These are phyloP conservation scores for Quercus engelmannii DNA, from an alignment of 306 rosid species.

Conservation along the genomic window DNA sequence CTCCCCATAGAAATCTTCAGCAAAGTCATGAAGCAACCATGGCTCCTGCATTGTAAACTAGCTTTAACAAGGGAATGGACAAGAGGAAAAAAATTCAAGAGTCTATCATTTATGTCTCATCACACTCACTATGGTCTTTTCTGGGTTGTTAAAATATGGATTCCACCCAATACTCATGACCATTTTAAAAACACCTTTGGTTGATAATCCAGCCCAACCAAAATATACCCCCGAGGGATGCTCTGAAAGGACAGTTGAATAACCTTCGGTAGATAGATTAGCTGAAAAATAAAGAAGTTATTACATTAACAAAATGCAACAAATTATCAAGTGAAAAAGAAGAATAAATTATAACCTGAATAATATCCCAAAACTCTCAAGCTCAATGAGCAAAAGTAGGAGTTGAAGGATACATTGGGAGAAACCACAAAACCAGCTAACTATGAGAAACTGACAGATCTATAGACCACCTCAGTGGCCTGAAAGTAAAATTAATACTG, in stretches of 20 bases:
- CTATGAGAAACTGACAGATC: background rate
- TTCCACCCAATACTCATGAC: slow-evolving; percentile 97
- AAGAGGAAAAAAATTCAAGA: slow-evolving; percentile 12
- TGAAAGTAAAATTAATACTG: background rate
- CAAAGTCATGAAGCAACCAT: slow-evolving; percentile 86
- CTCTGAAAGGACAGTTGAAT: slow-evolving; percentile 60
- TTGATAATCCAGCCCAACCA: slow-evolving; percentile 85
- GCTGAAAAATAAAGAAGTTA: slow-evolving; percentile 47
- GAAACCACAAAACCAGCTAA: slow-evolving; percentile 15
- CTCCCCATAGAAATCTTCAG: slow-evolving; percentile 79
- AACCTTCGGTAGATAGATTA: slow-evolving; percentile 66
- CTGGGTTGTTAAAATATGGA: slow-evolving; percentile 80
- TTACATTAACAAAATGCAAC: background rate
- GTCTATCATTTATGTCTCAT: slow-evolving; percentile 1
- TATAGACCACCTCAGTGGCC: background rate
- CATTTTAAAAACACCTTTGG: slow-evolving; percentile 75
- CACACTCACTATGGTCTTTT: slow-evolving; percentile 79
- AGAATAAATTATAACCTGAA: background rate
- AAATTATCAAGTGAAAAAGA: slow-evolving; percentile 2
- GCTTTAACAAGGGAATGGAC: background rate
- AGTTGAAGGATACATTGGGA: slow-evolving; percentile 10
- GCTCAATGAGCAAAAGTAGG: background rate
- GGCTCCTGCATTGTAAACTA: slow-evolving; percentile 60
- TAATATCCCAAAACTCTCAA: background rate
- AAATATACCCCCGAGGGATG: slow-evolving; percentile 90